Evolutionary conservation across 2,329 filamentous ascomycete genomes (phyloP).

Genomic region (Fusarium oxysporum): DNA sequence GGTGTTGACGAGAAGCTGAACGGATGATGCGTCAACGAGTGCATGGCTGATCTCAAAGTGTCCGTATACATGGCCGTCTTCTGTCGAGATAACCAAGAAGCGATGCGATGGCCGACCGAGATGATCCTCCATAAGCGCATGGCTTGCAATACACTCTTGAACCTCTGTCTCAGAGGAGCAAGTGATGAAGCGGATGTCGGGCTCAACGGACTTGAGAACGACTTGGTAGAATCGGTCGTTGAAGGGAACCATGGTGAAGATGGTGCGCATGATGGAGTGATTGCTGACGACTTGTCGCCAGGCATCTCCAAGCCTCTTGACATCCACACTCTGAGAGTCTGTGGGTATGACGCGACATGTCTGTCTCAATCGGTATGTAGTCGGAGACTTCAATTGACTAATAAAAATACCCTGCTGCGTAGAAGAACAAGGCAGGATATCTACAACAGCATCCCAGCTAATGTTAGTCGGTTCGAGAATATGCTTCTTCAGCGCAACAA

Average conservation of each 20-base stretch:
- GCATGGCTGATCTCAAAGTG: constrained; percentile 2
- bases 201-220: background rate
- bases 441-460: background rate
- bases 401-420: background rate
- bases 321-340: background rate
- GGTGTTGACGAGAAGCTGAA: background rate
- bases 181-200: background rate
- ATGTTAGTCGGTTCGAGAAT: background rate
- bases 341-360: background rate
- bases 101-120: background rate
- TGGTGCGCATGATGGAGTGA: background rate
- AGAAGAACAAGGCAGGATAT: background rate
- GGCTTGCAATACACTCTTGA: background rate
- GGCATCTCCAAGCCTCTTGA: background rate
- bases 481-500: background rate
- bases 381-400: background rate
- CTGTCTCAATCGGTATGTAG: background rate
- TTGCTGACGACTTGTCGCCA: background rate
- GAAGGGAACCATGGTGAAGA: background rate
- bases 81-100: background rate
- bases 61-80: background rate
- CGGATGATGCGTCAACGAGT: background rate
- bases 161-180: background rate
- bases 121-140: background rate
- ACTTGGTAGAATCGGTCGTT: background rate